Evolutionary conservation across 1,284 basidiomycete genomes (phyloP), one percentile per base, ranked within the genome.

Genomic region (Moesziomyces antarcticus): DNA sequence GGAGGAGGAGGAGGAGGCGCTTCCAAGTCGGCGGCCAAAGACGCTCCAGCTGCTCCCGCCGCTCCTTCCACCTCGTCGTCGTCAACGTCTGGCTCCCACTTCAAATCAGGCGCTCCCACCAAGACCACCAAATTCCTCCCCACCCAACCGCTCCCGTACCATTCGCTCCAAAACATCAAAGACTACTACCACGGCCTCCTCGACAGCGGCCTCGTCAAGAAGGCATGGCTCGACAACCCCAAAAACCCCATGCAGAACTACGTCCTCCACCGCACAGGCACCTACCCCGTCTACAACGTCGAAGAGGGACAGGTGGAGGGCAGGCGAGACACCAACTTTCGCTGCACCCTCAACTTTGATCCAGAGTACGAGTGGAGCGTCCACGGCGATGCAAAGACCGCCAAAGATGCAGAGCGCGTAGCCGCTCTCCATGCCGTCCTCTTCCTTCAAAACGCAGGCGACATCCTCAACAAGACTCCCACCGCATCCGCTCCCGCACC

Each of bases 361-460:
- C 63, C 57, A 6, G 76, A 72, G 8, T 70, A 62, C 46, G 51
- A 69, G 13, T 72, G 87, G 46, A 46, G 85, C 30, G 87, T 86
- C 10, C 82, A 86, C 5, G 80, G 94, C 87, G 94, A 97, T 82
- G 86, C 87, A 54, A n/a, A 85, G 1, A 86, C 84, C 10, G 89
- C 87, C 79, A 91, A 91, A 75, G 88, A 91, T 33, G 91, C 94
- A 2, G 90, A 92, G 78, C 89, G 88, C 80, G 85, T 93, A 5
- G 92, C 93, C 21, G 63, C 70, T 2, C 64, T 79, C 18, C 70
- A 80, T 41, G 78, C 71, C 25, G 66, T 80, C 42, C 55, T 78
- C 21, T 58, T 79, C 37, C 66, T 77, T 14, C 50, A 75, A 25
- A 71, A 72, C 37, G 64, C 59, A 50, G 62, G 66, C 6, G 66